Conservation (phyloP, 345 rosid genomes). For the Heritiera fomes region DNA sequence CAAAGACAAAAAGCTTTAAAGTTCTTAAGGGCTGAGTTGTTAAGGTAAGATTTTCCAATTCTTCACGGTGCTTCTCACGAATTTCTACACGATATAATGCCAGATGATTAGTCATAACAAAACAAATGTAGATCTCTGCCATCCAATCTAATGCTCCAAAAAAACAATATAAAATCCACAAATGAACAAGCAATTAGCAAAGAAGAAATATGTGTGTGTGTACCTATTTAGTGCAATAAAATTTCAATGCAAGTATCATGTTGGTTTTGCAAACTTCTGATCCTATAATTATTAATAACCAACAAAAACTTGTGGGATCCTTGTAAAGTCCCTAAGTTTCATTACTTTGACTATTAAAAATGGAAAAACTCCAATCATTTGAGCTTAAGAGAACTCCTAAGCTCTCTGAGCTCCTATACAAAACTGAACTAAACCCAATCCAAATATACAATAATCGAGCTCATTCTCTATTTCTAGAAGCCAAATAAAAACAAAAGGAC, state of each 20-base stretch:
- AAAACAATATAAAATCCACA: neutral
- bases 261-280: neutral
- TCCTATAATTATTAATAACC: neutral
- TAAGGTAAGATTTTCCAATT: slow-evolving; percentile 57
- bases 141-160: neutral
- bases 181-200: neutral
- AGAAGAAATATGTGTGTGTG: neutral
- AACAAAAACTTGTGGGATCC: neutral
- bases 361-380: neutral
- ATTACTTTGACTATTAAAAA: neutral
- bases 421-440: neutral
- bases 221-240: neutral
- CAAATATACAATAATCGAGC: neutral
- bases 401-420: neutral
- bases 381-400: neutral
- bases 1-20: slow-evolving; percentile 58
- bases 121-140: no score
- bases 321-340: neutral
- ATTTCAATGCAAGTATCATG: neutral
- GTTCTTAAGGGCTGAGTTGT: slow-evolving; percentile 76
- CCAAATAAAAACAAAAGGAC: neutral
- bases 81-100: slow-evolving; percentile 34
- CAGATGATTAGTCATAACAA: neutral
- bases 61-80: slow-evolving; percentile 44
- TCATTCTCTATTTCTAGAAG: neutral